Evolutionary conservation across 352 stramenopile genomes (phyloP).

Genomic region (Phytophthora cajani): DNA sequence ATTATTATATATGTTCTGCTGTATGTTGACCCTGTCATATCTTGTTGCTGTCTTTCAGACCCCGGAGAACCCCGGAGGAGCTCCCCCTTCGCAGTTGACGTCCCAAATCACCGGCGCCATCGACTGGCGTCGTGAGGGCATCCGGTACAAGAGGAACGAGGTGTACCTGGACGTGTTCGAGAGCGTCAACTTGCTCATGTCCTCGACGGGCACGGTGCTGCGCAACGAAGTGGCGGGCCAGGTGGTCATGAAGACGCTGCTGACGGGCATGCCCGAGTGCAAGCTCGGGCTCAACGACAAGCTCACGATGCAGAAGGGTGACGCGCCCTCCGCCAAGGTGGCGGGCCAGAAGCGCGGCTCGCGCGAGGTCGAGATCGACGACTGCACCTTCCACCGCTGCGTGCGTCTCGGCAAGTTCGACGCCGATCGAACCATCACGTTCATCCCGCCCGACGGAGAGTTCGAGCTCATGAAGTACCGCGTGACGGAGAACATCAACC

Average conservation of each 20-base stretch:
- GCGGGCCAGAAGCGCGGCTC: conserved; percentile 75
- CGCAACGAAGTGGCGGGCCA: conserved; percentile 96
- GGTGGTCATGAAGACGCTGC: conserved; percentile 98
- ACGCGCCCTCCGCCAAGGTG: conserved; percentile 54
- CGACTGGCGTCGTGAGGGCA: conserved; percentile 94
- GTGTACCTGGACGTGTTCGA: conserved; percentile 98
- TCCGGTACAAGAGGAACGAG: conserved; percentile 99
- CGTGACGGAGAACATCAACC: conserved; percentile 97
- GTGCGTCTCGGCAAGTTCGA: conserved; percentile 98
- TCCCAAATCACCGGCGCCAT: conserved; percentile 91
- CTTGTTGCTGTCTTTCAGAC: conserved; percentile 55
- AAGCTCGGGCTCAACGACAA: conserved; percentile 99
- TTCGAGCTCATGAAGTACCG: conserved; percentile 99
- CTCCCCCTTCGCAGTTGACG: conserved; percentile 87
- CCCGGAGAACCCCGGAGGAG: conserved; percentile 91
- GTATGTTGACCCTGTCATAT: not conserved
- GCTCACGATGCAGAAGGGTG: conserved; percentile 97
- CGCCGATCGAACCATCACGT: conserved; percentile 96
- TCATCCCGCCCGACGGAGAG: conserved; percentile 98
- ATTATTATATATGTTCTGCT: not conserved
- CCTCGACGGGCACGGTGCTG: conserved; percentile 92
- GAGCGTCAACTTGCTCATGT: conserved; percentile 97
- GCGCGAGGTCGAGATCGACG: conserved; percentile 93
- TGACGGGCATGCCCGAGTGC: conserved; percentile 99
- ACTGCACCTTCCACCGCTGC: conserved; percentile 99